Evolutionary conservation across 2,329 filamentous ascomycete genomes (phyloP).

Genomic region (Zymoseptoria brevis): DNA sequence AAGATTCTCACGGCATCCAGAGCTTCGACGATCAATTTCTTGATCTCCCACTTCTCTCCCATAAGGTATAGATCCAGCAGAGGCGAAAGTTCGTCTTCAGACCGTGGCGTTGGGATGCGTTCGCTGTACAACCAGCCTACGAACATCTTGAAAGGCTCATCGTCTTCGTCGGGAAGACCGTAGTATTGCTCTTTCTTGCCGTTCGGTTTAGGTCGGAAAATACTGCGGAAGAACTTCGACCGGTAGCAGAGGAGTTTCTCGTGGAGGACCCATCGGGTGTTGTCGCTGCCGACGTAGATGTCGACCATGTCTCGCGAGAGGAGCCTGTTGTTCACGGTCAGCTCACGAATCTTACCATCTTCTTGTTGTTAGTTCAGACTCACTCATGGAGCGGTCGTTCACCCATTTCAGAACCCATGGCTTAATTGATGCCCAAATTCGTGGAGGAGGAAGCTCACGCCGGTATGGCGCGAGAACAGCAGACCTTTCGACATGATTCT

Average conservation of each 20-base stretch:
- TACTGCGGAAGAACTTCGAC: slow-evolving; percentile 46
- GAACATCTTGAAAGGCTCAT: slow-evolving; percentile 44
- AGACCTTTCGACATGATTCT: background rate
- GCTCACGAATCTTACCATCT: background rate
- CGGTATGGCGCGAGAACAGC: background rate
- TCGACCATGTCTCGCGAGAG: slow-evolving; percentile 47
- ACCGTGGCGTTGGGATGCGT: slow-evolving; percentile 39
- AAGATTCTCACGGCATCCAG: slow-evolving; percentile 43
- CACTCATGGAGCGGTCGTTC: slow-evolving; percentile 39
- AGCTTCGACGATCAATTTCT: slow-evolving; percentile 40
- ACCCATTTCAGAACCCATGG: slow-evolving; percentile 20
- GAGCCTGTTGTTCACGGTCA: slow-evolving; percentile 32
- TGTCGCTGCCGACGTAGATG: slow-evolving; percentile 48
- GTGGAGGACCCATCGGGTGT: slow-evolving; percentile 49
- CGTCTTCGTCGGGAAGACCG: slow-evolving; percentile 47
- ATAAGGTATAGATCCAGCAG: slow-evolving; percentile 50
- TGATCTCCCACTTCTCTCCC: slow-evolving; percentile 46
- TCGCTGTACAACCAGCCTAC: slow-evolving; percentile 48
- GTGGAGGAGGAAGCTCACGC: background rate
- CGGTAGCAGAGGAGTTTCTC: slow-evolving; percentile 49
- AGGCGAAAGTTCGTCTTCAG: slow-evolving; percentile 43
- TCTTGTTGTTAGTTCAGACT: slow-evolving; percentile 6
- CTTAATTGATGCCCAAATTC: background rate
- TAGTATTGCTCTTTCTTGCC: slow-evolving; percentile 32
- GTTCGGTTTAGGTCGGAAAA: slow-evolving; percentile 39